These are phyloP conservation scores for Pichia sp. DNA, from an alignment of 1,139 yeast species.

Conservation along the genomic window DNA sequence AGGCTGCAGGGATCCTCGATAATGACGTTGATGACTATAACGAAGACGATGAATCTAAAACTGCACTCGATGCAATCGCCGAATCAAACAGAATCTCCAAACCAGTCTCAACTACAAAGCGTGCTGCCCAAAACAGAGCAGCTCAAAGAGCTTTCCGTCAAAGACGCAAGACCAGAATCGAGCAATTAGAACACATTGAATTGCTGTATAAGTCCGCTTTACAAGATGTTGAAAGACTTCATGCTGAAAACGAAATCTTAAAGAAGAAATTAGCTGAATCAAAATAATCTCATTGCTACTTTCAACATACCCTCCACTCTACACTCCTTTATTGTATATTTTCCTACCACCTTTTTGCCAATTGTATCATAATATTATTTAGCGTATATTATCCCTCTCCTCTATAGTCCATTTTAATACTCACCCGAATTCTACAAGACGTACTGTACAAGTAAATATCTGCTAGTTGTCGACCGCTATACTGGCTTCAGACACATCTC, in stretches of 20 bases:
- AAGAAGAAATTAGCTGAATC: slow-evolving; percentile 4
- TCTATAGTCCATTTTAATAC: too few species aligned
- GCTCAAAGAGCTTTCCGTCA: slow-evolving; percentile 89
- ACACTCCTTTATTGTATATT: neutral
- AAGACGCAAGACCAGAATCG: slow-evolving; percentile 74
- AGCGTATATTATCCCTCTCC: too few species aligned
- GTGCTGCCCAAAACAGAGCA: slow-evolving; percentile 86
- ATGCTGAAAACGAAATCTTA: slow-evolving; percentile 8
- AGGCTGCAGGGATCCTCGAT: neutral
- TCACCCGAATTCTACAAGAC: too few species aligned
- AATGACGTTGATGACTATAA: neutral
- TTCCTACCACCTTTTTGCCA: neutral
- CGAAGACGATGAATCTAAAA: neutral
- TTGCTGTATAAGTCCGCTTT: slow-evolving; percentile 32
- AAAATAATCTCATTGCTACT: neutral
- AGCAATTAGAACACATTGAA: slow-evolving; percentile 72
- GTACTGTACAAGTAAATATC: too few species aligned
- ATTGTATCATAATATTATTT: too few species aligned
- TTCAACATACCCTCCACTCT: neutral
- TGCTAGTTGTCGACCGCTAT: too few species aligned
- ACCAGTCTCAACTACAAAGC: slow-evolving; percentile 61
- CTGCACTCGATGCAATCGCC: slow-evolving; percentile 11
- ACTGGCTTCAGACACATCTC: neutral
- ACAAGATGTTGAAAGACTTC: slow-evolving; percentile 4
- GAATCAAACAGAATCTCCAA: slow-evolving; percentile 32